These are phyloP conservation scores for Balansia obtecta DNA, from an alignment of 2,329 filamentous ascomycete genomes.

Conservation along the genomic window DNA sequence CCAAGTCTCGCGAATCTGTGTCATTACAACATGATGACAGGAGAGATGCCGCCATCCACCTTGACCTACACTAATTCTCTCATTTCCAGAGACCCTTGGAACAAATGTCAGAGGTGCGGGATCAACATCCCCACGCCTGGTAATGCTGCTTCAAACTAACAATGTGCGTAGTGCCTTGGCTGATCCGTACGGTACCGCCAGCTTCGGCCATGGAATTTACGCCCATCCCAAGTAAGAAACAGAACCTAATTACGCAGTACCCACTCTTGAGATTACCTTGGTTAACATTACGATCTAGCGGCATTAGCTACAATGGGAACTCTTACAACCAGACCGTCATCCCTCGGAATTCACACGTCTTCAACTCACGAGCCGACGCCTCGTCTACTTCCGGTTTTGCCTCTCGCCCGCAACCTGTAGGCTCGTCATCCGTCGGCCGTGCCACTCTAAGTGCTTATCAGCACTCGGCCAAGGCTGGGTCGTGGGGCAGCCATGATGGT, in stretches of 20 bases:
- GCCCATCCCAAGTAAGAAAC: slow-evolving; percentile 26
- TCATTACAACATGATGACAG: slow-evolving; percentile 21
- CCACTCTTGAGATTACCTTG: not conserved
- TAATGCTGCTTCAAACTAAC: slow-evolving; percentile 8
- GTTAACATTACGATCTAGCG: slow-evolving; percentile 25
- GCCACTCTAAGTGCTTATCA: slow-evolving; percentile 25
- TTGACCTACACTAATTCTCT: slow-evolving; percentile 34
- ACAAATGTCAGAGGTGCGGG: slow-evolving; percentile 39
- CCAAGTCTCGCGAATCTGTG: not conserved
- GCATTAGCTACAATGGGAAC: slow-evolving; percentile 29
- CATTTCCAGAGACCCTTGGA: slow-evolving; percentile 37
- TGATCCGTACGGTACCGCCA: slow-evolving; percentile 19
- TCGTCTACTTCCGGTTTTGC: slow-evolving; percentile 27
- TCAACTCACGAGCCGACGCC: slow-evolving; percentile 26
- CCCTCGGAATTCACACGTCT: slow-evolving; percentile 17
- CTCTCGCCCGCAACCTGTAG: slow-evolving; percentile 28
- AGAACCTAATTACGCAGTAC: not conserved
- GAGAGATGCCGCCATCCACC: slow-evolving; percentile 34
- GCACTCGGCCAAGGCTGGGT: slow-evolving; percentile 16
- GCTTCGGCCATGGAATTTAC: slow-evolving; percentile 25
- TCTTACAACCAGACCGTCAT: slow-evolving; percentile 16
- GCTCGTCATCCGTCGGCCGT: slow-evolving; percentile 18
- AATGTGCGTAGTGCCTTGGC: slow-evolving; percentile 16
- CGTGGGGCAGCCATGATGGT: slow-evolving; percentile 29
- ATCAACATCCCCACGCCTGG: not conserved